A percentile compares a stretch with the other conserved stretches of the same genome.
Conservation (phyloP, 441 rosid species). For the Gossypium laxum region DNA sequence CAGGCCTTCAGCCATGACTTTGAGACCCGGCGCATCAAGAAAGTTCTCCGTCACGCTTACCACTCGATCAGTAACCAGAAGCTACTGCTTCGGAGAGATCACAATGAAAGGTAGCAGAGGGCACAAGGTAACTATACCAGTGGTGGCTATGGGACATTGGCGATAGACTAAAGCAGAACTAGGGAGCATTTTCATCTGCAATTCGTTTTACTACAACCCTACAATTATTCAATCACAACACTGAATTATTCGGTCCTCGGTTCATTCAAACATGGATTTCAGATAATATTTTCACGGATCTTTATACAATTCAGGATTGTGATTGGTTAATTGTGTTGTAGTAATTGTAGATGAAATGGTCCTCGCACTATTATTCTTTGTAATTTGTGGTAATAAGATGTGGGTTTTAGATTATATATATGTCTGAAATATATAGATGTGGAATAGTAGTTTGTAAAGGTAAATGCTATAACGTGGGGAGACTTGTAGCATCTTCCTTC, state of each 20-base stretch:
- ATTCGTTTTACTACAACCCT: background rate
- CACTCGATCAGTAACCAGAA: constrained; percentile 51
- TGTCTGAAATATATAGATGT: constrained; percentile 25
- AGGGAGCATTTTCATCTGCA: constrained; percentile 12
- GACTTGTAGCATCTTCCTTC: constrained; percentile 29
- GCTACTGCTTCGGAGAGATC: constrained; percentile 73
- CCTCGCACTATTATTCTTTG: constrained; percentile 50
- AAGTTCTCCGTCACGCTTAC: constrained; percentile 60
- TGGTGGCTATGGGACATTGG: constrained; percentile 67
- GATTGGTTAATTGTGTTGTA: background rate
- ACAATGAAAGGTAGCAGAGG: constrained; percentile 85
- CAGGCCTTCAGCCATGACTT: constrained; percentile 80
- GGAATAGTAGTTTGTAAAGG: constrained; percentile 36
- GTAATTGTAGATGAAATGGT: background rate
- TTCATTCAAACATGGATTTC: background rate
- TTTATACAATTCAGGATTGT: background rate
- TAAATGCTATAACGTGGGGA: constrained; percentile 18
- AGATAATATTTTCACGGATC: background rate
- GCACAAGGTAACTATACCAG: constrained; percentile 76
- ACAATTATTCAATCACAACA: background rate
- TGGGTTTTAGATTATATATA: constrained; percentile 26
- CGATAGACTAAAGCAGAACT: constrained; percentile 30
- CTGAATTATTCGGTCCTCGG: background rate
- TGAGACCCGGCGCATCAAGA: constrained; percentile 50
- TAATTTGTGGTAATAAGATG: constrained; percentile 47